These are phyloP conservation scores for Fennellomyces sp. DNA, from an alignment of 371 early-diverging fungal genomes.

Conservation along the genomic window DNA sequence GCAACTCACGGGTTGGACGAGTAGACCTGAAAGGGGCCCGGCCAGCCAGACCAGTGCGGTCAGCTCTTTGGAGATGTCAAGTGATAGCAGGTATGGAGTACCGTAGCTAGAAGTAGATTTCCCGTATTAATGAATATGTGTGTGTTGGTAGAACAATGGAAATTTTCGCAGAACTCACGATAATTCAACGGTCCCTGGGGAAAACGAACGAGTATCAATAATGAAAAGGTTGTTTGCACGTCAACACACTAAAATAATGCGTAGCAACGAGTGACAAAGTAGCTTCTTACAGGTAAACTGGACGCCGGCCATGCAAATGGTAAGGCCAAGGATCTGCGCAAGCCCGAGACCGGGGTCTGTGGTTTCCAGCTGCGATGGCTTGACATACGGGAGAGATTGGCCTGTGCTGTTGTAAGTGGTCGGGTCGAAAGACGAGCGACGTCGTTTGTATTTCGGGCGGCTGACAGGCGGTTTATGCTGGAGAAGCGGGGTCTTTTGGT, in stretches of 20 bases:
- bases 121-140: too few species aligned
- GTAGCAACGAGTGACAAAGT: too few species aligned
- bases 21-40: slow-evolving; percentile 74
- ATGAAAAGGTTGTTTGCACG: too few species aligned
- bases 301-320: slow-evolving; percentile 59
- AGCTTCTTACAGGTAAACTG: slow-evolving; percentile 62
- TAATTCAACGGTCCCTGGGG: slow-evolving; percentile 57
- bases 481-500: slow-evolving; percentile 21
- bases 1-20: slow-evolving; percentile 38
- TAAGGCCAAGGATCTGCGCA: slow-evolving; percentile 13
- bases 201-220: neutral
- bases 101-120: too few species aligned
- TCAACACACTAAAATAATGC: too few species aligned
- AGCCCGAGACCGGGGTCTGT: slow-evolving; percentile 19
- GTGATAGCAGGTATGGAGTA: slow-evolving; percentile 72
- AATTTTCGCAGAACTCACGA: slow-evolving; percentile 48
- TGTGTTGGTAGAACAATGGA: too few species aligned
- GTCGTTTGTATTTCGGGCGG: slow-evolving; percentile 35
- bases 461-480: slow-evolving; percentile 34
- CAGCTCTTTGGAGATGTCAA: slow-evolving; percentile 66
- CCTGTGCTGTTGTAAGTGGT: slow-evolving; percentile 45
- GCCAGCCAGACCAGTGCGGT: slow-evolving; percentile 79
- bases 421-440: slow-evolving; percentile 48
- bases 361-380: slow-evolving; percentile 2
- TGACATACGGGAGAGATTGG: slow-evolving; percentile 16